Percentiles rank a stretch among this genome's conserved stretches.
These are phyloP conservation scores for Glaciozyma antarctica DNA, from an alignment of 768 basidiomycete genomes.

Conservation along the genomic window DNA sequence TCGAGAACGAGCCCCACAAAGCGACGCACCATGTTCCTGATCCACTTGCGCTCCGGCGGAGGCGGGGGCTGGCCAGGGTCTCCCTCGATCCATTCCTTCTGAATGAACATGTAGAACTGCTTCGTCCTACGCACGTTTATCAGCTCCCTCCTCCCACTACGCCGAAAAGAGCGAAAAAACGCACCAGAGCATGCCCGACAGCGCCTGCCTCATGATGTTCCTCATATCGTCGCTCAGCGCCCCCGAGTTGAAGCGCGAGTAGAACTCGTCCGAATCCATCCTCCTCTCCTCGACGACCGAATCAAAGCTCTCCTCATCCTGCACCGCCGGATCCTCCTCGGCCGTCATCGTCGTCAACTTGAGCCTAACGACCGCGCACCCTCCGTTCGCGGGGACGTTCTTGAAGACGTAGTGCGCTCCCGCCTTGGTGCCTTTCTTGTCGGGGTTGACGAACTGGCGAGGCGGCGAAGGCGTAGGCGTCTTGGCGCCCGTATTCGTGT, in stretches of 20 bases:
- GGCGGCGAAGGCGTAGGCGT: slow-evolving; percentile 41
- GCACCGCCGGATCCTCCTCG: slow-evolving; percentile 65
- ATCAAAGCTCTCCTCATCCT: slow-evolving; percentile 84
- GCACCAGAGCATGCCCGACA: slow-evolving; percentile 90
- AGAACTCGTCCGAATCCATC: slow-evolving; percentile 94
- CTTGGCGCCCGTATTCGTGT: slow-evolving; percentile 11
- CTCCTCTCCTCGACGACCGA: slow-evolving; percentile 79
- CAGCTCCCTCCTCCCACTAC: not conserved
- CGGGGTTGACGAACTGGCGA: slow-evolving; percentile 65
- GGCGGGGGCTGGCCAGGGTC: slow-evolving; percentile 92
- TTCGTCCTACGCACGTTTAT: slow-evolving; percentile 51
- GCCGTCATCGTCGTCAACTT: slow-evolving; percentile 74
- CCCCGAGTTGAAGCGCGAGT: slow-evolving; percentile 65
- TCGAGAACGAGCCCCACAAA: not conserved
- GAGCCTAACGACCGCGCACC: slow-evolving; percentile 86
- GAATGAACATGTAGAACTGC: slow-evolving; percentile 91
- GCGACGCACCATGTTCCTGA: slow-evolving; percentile 64
- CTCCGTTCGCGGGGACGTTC: slow-evolving; percentile 79
- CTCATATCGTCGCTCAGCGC: slow-evolving; percentile 83
- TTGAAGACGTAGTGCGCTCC: slow-evolving; percentile 83
- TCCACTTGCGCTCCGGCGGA: slow-evolving; percentile 71
- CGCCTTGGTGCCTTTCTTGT: slow-evolving; percentile 77
- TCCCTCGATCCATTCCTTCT: slow-evolving; percentile 91
- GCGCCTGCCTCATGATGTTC: slow-evolving; percentile 92
- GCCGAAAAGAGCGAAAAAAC: slow-evolving; percentile 12